Evolutionary conservation across 2,329 filamentous ascomycete genomes (phyloP), one percentile per base, ranked within the genome.

Genomic region (Lasiodiplodia citricola): DNA sequence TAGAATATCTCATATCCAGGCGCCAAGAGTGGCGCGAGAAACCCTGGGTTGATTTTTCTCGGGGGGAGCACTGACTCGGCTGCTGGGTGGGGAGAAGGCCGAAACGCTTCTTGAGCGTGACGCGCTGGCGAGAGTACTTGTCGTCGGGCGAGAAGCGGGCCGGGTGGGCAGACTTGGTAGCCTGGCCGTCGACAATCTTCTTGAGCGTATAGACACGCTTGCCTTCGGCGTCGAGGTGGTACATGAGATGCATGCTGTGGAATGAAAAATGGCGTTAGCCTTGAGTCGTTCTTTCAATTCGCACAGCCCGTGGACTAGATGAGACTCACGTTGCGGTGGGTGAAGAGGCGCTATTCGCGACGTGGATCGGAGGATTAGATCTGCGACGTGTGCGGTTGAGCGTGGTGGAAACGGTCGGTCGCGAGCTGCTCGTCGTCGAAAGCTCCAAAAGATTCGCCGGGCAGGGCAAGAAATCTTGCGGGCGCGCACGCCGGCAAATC

Each of bases 141-240:
- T 99, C 96, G 83, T 99, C 96, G 72, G 96, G 96, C 57, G 93
- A 97, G 87, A 98, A 99, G 74, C 96, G 88, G 54, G 96, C 96
- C 57, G 96, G 95, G 84, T 98, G 95, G 68, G 96, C 96, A 66
- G 92, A 96, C 87, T 97, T 97, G 81, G 95, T 97, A 78, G 97
- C 93, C 79, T 94, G 89, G 78, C 92, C 91, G 75, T 90, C 86
- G 70, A 85, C 75, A 74, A 96, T 88, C 86, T 98, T 97, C 85
- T 97, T 95, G 73, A 98, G 89, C 58, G 96, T 98, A 87, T 98
- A 99, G 77, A 91, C 84, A 81, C 95, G 93, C 86, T 93, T 95
- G 86, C 95, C 94, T 71, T 87, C 84, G 75, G 87, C 81, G 82
- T 94, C 92, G 83, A 94, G 85, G 72, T 92, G 96, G 89, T 95